phyloP scores from a whole-genome alignment of 441 rosid genomes.

The Erodium moschatum region DNA sequence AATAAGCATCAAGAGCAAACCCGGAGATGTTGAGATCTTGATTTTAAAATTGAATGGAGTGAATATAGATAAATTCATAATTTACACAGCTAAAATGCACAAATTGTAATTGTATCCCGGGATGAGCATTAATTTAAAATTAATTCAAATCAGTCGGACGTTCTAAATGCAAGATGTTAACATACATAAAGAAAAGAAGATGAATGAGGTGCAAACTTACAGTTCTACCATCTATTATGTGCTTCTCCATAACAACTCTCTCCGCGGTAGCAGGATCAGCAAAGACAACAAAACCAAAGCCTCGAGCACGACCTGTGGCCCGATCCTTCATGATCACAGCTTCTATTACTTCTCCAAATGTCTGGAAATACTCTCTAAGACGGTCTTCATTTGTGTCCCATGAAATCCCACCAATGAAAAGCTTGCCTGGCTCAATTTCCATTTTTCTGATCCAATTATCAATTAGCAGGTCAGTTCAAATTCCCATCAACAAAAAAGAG shows the following conservation, averaged over 20 bases:
- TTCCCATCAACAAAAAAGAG: slow-evolving; percentile 17
- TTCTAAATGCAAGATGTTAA: slow-evolving; percentile 8
- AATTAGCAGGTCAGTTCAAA: slow-evolving; percentile 14
- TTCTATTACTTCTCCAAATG: slow-evolving; percentile 57
- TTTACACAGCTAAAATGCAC: neutral
- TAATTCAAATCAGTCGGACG: neutral
- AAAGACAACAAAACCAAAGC: slow-evolving; percentile 62
- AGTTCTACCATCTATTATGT: slow-evolving; percentile 56
- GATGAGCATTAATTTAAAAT: neutral
- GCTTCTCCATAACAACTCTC: slow-evolving; percentile 52
- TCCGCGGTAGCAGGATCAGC: slow-evolving; percentile 51
- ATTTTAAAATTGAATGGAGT: too few relatives aligned
- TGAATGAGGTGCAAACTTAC: slow-evolving; percentile 31
- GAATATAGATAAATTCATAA: neutral
- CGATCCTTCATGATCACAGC: slow-evolving; percentile 74
- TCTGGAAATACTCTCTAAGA: slow-evolving; percentile 55
- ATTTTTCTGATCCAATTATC: slow-evolving; percentile 26
- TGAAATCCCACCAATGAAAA: slow-evolving; percentile 68
- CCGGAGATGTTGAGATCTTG: too few relatives aligned
- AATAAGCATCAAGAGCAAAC: slow-evolving; percentile 1
- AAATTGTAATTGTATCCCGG: too few relatives aligned
- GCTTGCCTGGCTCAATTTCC: slow-evolving; percentile 61
- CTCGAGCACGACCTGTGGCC: slow-evolving; percentile 73
- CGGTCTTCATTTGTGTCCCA: slow-evolving; percentile 79
- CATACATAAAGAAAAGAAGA: neutral